phyloP scores from a whole-genome alignment of 1,139 yeast species.

The Nadsonia commutata region DNA sequence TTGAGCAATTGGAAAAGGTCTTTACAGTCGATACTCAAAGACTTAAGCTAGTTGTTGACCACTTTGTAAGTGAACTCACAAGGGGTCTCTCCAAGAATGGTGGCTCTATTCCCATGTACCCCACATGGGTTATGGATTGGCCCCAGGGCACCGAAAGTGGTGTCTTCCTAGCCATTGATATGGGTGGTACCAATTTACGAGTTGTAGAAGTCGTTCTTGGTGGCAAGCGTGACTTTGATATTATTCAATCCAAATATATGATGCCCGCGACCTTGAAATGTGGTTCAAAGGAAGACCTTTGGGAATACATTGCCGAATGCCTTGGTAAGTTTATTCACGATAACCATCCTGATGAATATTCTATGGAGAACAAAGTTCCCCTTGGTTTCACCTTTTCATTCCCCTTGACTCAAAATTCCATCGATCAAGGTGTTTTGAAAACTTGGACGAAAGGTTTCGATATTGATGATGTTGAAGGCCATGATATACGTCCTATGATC shows the following conservation, averaged over 20 bases:
- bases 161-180: constrained; percentile 78
- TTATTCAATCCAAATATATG: constrained; percentile 63
- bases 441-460: constrained; percentile 98
- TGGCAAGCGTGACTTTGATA: constrained; percentile 68
- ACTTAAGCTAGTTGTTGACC: constrained; percentile 52
- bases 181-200: constrained; percentile 91
- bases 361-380: constrained; percentile 38
- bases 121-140: constrained; percentile 88
- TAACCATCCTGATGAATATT: constrained; percentile 39
- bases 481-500: constrained; percentile 85
- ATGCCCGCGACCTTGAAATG: constrained; percentile 68
- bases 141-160: constrained; percentile 90
- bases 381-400: constrained; percentile 92
- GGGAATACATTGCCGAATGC: constrained; percentile 76
- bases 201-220: constrained; percentile 72
- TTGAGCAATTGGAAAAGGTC: constrained; percentile 43
- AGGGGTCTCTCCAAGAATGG: constrained; percentile 30
- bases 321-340: constrained; percentile 45
- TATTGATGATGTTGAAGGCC: constrained; percentile 84
- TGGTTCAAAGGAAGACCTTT: constrained; percentile 57
- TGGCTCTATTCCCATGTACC: constrained; percentile 63
- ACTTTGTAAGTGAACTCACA: constrained; percentile 56
- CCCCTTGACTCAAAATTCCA: constrained; percentile 76
- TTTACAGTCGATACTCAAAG: constrained; percentile 49
- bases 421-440: constrained; percentile 76